These are phyloP conservation scores for Pythium dissotocum DNA, from an alignment of 352 stramenopile genomes.

Conservation along the genomic window DNA sequence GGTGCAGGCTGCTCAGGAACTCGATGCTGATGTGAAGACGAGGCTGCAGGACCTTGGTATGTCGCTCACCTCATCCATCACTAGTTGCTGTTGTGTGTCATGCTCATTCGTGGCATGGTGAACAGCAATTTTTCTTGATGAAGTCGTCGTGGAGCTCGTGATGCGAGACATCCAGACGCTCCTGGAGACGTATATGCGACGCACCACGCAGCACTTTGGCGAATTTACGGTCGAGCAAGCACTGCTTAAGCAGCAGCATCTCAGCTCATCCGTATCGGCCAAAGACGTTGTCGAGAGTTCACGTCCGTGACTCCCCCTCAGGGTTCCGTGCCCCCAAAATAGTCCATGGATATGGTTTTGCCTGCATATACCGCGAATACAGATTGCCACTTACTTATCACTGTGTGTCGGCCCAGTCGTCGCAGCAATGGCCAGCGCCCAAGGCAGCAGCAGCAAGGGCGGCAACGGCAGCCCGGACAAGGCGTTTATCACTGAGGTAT, in stretches of 20 bases:
- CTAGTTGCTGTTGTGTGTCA: not conserved
- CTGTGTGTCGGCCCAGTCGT: not conserved
- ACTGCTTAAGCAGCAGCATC: conserved; percentile 37
- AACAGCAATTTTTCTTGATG: conserved; percentile 73
- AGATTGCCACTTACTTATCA: not conserved
- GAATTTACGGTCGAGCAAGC: conserved; percentile 61
- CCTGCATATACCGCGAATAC: not conserved
- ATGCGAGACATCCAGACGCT: conserved; percentile 76
- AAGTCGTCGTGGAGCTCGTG: conserved; percentile 77
- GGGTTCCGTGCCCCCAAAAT: not conserved
- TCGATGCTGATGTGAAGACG: conserved; percentile 29
- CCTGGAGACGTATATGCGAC: conserved; percentile 61
- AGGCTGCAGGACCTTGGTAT: conserved; percentile 63
- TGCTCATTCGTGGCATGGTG: not conserved
- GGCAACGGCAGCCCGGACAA: not conserved
- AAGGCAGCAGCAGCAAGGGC: not conserved
- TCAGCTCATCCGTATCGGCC: conserved; percentile 26
- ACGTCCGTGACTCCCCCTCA: not conserved
- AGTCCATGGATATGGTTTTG: not conserved
- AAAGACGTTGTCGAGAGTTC: conserved; percentile 3
- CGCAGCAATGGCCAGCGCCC: not conserved
- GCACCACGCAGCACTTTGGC: conserved; percentile 56
- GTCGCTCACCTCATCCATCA: not conserved
- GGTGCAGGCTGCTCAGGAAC: conserved; percentile 24
- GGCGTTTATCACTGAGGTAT: conserved; percentile 16